These are phyloP conservation scores for Pyrenochaeta sp. DNA, from an alignment of 2,329 filamentous ascomycete species.

Conservation along the genomic window DNA sequence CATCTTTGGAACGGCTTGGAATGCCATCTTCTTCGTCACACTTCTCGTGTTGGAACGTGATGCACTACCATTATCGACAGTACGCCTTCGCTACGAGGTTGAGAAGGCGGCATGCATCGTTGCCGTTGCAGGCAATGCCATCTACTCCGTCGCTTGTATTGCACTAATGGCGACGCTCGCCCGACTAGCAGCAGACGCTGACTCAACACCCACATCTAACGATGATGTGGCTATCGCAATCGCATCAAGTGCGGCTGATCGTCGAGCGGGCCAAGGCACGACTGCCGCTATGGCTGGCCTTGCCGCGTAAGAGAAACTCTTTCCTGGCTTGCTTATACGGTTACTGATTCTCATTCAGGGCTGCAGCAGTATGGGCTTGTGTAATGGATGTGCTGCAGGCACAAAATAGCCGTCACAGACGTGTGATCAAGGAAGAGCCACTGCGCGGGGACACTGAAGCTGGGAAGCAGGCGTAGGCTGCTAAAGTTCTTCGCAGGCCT, in stretches of 20 bases:
- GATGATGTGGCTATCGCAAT: not conserved
- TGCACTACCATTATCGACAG: slow-evolving; percentile 7
- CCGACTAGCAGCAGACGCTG: slow-evolving; percentile 7
- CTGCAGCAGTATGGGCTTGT: slow-evolving; percentile 7
- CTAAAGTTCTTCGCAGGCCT: no score
- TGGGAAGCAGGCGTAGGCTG: slow-evolving; percentile 4
- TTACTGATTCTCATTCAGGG: not conserved
- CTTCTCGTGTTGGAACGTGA: slow-evolving; percentile 11
- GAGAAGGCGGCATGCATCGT: slow-evolving; percentile 13
- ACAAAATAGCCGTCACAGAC: slow-evolving; percentile 8
- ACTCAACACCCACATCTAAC: not conserved
- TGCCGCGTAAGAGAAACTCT: slow-evolving; percentile 4
- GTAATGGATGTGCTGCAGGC: slow-evolving; percentile 6
- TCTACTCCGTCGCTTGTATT: slow-evolving; percentile 12
- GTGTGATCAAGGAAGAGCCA: slow-evolving; percentile 3
- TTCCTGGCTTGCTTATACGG: no score
- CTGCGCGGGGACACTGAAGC: not conserved
- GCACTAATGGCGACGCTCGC: slow-evolving; percentile 13
- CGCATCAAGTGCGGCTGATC: slow-evolving; percentile 4
- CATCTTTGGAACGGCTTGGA: slow-evolving; percentile 14
- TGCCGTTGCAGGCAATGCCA: slow-evolving; percentile 9
- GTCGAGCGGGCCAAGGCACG: slow-evolving; percentile 10
- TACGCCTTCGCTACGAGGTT: slow-evolving; percentile 10
- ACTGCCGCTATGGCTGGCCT: slow-evolving; percentile 10
- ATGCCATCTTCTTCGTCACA: slow-evolving; percentile 8